Evolutionary conservation across 139 green algal species (phyloP).

Genomic region (Zygnema cylindricum): DNA sequence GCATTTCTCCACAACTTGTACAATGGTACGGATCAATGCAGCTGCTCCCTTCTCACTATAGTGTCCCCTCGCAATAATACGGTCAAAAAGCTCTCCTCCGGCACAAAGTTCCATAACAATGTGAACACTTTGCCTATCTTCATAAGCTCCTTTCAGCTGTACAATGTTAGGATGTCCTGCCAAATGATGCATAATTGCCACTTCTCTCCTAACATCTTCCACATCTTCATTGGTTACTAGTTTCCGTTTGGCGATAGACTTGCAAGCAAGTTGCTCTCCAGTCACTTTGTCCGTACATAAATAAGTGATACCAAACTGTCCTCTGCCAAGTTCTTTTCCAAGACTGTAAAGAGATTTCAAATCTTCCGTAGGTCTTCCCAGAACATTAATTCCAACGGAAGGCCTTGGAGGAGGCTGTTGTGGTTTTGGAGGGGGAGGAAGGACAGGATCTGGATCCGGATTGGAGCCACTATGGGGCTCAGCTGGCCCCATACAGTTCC

Average conservation of each 20-base stretch:
- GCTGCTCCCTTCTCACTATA: slow-evolving; percentile 67
- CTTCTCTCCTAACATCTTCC: slow-evolving; percentile 67
- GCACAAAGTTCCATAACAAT: slow-evolving; percentile 56
- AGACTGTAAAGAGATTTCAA: slow-evolving; percentile 48
- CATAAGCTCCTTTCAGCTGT: slow-evolving; percentile 51
- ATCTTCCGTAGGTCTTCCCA: slow-evolving; percentile 43
- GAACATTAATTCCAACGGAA: slow-evolving; percentile 16
- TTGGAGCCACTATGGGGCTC: too few species aligned
- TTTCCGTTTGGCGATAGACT: slow-evolving; percentile 94
- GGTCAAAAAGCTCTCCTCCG: slow-evolving; percentile 94
- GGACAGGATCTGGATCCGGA: too few species aligned
- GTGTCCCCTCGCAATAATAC: slow-evolving; percentile 83
- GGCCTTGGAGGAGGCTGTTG: too few species aligned
- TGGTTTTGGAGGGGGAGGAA: too few species aligned
- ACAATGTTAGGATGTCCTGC: slow-evolving; percentile 83
- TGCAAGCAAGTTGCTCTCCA: slow-evolving; percentile 80
- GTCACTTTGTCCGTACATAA: slow-evolving; percentile 47
- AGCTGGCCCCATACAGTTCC: too few species aligned
- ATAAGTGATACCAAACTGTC: slow-evolving; percentile 63
- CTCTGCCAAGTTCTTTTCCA: slow-evolving; percentile 46
- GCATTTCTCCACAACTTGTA: slow-evolving; percentile 90
- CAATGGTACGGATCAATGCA: slow-evolving; percentile 81
- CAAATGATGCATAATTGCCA: slow-evolving; percentile 95
- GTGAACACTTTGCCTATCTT: slow-evolving; percentile 42
- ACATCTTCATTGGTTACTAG: slow-evolving; percentile 86